Conservation (phyloP, 768 basidiomycete genomes). For the Tylopilus intermedius region DNA sequence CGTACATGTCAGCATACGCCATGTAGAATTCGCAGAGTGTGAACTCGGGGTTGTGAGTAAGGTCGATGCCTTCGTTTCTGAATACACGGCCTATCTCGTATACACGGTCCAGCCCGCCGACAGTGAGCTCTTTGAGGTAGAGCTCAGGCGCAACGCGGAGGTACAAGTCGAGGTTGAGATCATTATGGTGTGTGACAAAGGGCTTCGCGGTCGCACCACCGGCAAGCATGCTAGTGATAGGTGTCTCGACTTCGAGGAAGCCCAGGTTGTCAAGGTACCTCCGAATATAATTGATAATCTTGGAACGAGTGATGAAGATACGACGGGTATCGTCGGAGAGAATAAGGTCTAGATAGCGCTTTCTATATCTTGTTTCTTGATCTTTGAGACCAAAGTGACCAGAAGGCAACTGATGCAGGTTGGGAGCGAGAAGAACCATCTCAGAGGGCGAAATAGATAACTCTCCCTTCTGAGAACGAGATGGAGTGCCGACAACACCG, state of each 20-base stretch:
- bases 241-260: conserved; percentile 98
- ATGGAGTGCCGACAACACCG: conserved; percentile 83
- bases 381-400: conserved; percentile 93
- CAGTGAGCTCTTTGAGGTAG: conserved; percentile 95
- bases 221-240: conserved; percentile 93
- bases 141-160: conserved; percentile 97
- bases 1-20: conserved; percentile 99
- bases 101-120: conserved; percentile 95
- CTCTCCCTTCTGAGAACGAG: conserved; percentile 93
- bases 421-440: conserved; percentile 88
- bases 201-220: conserved; percentile 99
- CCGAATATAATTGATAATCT: conserved; percentile 89
- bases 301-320: conserved; percentile 85
- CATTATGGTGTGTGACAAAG: conserved; percentile 98
- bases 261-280: conserved; percentile 86
- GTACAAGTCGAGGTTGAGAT: conserved; percentile 92
- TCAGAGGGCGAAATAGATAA: conserved; percentile 79
- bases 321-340: conserved; percentile 85
- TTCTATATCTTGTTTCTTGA: conserved; percentile 94
- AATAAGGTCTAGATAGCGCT: conserved; percentile 98
- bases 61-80: conserved; percentile 96
- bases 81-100: conserved; percentile 99
- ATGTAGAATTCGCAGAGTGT: conserved; percentile 99
- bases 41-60: conserved; percentile 99
- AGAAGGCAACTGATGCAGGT: conserved; percentile 93